Evolutionary conservation across 768 basidiomycete genomes (phyloP), one percentile per base, ranked within the genome.

Genomic region (Naganishia antarctica): DNA sequence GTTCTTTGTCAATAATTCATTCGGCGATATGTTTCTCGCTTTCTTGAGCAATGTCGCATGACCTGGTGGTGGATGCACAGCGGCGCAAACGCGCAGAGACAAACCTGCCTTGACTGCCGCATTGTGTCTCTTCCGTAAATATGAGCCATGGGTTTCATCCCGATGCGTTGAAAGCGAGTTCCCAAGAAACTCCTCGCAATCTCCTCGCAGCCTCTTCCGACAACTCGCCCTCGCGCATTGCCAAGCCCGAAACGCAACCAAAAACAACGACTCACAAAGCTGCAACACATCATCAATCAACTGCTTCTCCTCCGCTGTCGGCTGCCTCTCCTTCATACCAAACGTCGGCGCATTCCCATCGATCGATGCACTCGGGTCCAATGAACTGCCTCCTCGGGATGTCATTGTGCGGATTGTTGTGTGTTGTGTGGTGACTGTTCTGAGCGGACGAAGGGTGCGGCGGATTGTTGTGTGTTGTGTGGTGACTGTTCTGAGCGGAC

Each of bases 231-330:
- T n/a, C n/a, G n/a, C n/a, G n/a, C n/a, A 40, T 16, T 40, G 37
- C 8, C 37, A 7, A 8, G 37, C 37, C 37, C 16, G 7, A 7
- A 12, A 5, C 18, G 18, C 43, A 9, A 12, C n/a, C 58, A 45
- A 28, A 13, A 34, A 4, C 12, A 41, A 59, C 18, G n/a, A 67
- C 70, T 51, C 48, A 74, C 73, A 74, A 16, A 74, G 67, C 43
- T 74, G 66, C 37, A 74, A 61, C 13, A 74, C 69, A 66, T 74
- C 73, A 28, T 74, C 66, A 29, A 74, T 65, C 45, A 74, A 60
- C 11, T 28, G 58, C 57, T 69, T 63, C 65, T 74, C 73, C 51
- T 70, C 68, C 8, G 65, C 23, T 12, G 68, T 60, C 41, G 73
- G 68, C 48, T 70, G 53, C 31, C 68, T 53, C 63, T 74, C 72